Evolutionary conservation across 164 flowering plant species (phyloP).

Genomic region (Magnolia changhungtana): DNA sequence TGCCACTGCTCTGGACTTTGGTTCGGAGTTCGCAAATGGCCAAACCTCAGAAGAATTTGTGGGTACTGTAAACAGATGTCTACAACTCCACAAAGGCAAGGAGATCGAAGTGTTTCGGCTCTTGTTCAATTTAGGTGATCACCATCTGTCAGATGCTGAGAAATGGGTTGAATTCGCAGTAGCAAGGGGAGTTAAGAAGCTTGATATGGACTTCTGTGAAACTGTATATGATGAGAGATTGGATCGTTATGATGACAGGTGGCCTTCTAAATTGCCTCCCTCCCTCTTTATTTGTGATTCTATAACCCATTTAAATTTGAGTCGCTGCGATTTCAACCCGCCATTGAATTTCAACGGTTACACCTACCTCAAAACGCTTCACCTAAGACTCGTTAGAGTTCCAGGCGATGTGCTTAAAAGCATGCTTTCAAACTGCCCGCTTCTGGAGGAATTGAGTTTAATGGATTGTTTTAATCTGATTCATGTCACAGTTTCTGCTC

Average conservation of each 20-base stretch:
- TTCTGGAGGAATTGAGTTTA: slow-evolving; percentile 7
- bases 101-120: not conserved
- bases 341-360: not conserved
- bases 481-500: not conserved
- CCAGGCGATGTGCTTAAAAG: not conserved
- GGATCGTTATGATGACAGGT: not conserved
- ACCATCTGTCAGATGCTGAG: not conserved
- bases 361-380: not conserved
- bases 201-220: not conserved
- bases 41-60: slow-evolving; percentile 1
- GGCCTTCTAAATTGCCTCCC: not conserved
- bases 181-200: slow-evolving; percentile 1
- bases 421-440: slow-evolving; percentile 3
- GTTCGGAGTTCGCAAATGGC: not conserved
- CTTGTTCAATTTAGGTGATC: not conserved
- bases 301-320: not conserved
- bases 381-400: not conserved
- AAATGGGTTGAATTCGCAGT: slow-evolving; percentile 9
- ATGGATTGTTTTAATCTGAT: not conserved
- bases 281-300: slow-evolving; percentile 5
- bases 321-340: not conserved
- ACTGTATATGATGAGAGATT: too few relatives aligned
- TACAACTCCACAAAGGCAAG: slow-evolving; percentile 2
- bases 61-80: not conserved
- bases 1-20: slow-evolving; percentile 1